Evolutionary conservation across 2,329 filamentous ascomycete genomes (phyloP).

Genomic region (Trichoderma breve): DNA sequence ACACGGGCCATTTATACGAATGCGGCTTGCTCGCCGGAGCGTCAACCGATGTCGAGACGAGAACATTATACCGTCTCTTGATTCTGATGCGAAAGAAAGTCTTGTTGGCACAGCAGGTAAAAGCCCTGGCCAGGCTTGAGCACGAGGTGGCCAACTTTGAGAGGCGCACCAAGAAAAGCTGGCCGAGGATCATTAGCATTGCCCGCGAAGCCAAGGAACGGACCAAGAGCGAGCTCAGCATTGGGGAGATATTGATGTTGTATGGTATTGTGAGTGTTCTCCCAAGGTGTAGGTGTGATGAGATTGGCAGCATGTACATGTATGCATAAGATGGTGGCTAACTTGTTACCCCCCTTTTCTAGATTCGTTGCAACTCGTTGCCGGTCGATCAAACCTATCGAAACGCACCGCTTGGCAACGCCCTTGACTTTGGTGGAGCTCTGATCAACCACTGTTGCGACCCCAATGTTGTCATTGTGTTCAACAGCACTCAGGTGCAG

Average conservation of each 20-base stretch:
- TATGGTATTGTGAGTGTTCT: constrained; percentile 12
- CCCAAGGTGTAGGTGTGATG: not conserved
- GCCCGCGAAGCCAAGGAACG: constrained; percentile 2
- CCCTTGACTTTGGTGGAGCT: not conserved
- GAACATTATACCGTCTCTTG: constrained; percentile 4
- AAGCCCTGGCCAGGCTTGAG: not conserved
- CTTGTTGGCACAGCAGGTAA: not conserved
- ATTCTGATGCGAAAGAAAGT: constrained; percentile 1
- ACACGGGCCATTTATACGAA: constrained; percentile 15
- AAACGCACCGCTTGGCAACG: not conserved
- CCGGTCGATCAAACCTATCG: constrained; percentile 1
- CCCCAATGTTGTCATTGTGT: constrained; percentile 8
- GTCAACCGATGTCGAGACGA: not conserved
- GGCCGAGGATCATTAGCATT: not conserved
- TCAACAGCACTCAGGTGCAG: not conserved
- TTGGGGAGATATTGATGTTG: not conserved
- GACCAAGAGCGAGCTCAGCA: constrained; percentile 2
- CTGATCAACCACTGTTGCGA: constrained; percentile 19
- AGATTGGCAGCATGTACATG: too few species aligned
- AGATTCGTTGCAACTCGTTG: constrained; percentile 1
- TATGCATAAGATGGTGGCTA: not conserved
- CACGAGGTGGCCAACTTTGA: not conserved
- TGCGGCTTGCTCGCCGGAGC: not conserved
- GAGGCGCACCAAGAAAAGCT: not conserved
- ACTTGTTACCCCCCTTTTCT: not conserved